Percentiles rank a stretch among this genome's conserved stretches.
Evolutionary conservation across 1,284 basidiomycete genomes (phyloP).

Genomic region (Chiua sp.): DNA sequence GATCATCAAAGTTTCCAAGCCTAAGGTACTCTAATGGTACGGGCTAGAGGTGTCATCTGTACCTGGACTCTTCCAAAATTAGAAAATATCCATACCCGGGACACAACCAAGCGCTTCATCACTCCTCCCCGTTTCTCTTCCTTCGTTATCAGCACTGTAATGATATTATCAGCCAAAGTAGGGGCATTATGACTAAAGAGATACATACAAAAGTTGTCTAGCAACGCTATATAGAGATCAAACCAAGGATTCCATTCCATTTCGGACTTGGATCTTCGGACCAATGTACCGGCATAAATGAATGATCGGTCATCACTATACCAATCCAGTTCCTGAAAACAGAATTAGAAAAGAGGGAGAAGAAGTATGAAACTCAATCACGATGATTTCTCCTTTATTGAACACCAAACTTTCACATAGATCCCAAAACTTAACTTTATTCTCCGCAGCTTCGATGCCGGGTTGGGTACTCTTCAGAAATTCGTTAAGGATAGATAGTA

Average conservation of each 20-base stretch:
- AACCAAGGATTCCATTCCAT: conserved; percentile 67
- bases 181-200: background rate
- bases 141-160: conserved; percentile 64
- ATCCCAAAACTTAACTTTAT: conserved; percentile 83
- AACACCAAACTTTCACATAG: conserved; percentile 76
- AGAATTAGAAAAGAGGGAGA: conserved; percentile 4
- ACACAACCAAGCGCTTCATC: conserved; percentile 59
- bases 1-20: conserved; percentile 63
- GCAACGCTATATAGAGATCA: conserved; percentile 68
- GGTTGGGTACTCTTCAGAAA: conserved; percentile 81
- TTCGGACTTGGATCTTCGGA: conserved; percentile 59
- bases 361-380: conserved; percentile 39
- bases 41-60: conserved; percentile 51
- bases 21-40: conserved; percentile 78
- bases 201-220: conserved; percentile 75
- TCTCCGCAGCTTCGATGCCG: conserved; percentile 83
- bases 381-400: conserved; percentile 80
- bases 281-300: conserved; percentile 64
- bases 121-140: conserved; percentile 59
- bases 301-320: conserved; percentile 76
- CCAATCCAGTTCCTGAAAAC: conserved; percentile 73
- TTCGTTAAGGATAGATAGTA: conserved; percentile 63
- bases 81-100: conserved; percentile 54
- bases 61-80: conserved; percentile 2
- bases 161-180: conserved; percentile 7